These are phyloP conservation scores for Alternaria triticina DNA, from an alignment of 2,329 filamentous ascomycete species.

Conservation along the genomic window DNA sequence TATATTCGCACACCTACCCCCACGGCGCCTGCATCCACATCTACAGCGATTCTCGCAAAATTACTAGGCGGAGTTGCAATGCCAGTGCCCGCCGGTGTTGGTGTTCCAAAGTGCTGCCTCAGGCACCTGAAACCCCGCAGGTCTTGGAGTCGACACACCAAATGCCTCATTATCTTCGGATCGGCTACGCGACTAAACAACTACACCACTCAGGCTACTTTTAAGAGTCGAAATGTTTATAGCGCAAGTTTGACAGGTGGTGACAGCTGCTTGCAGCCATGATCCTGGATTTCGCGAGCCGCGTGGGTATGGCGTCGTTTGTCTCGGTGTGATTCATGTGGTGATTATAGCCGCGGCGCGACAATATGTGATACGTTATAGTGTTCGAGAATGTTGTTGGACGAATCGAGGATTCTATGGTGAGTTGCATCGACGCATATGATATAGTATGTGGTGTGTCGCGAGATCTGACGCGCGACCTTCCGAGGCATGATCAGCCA, in stretches of 20 bases:
- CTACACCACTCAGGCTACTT: not conserved
- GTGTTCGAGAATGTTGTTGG: not conserved
- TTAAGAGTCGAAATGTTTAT: conserved; percentile 4
- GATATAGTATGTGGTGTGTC: not conserved
- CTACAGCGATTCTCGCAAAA: not conserved
- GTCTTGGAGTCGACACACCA: conserved; percentile 17
- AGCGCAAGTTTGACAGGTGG: not conserved
- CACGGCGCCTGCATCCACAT: not conserved
- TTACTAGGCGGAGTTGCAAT: conserved; percentile 20
- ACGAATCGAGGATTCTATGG: not conserved
- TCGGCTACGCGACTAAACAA: conserved; percentile 15
- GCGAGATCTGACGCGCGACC: not conserved
- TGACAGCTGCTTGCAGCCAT: conserved; percentile 5
- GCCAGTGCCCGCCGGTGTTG: not conserved
- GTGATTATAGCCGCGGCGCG: not conserved
- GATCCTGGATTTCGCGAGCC: conserved; percentile 9
- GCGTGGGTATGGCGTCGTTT: not conserved
- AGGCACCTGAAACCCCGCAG: conserved; percentile 28
- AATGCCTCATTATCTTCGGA: conserved; percentile 22
- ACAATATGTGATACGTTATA: not conserved
- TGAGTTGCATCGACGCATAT: not conserved
- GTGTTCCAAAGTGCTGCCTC: conserved; percentile 14
- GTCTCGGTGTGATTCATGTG: not conserved
- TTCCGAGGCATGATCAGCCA: not conserved
- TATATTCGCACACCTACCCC: not conserved